These are phyloP conservation scores for Prunus mira DNA, from an alignment of 306 rosid genomes.

Conservation along the genomic window DNA sequence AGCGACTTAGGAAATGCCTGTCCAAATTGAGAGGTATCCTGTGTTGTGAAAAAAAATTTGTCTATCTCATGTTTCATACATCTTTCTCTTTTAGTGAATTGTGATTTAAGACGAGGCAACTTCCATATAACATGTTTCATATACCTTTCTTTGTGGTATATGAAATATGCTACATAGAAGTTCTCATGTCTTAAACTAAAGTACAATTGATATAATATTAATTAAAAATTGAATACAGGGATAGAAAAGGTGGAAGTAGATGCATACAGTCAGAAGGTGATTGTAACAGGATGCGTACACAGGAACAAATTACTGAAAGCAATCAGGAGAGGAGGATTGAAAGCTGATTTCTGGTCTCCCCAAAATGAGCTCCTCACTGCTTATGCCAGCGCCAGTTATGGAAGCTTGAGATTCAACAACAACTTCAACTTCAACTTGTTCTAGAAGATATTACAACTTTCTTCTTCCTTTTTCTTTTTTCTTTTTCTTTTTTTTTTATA, in stretches of 20 bases:
- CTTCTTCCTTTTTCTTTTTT: not conserved
- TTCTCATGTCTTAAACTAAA: too few relatives aligned
- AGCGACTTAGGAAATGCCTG: constrained; percentile 73
- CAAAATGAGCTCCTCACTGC: constrained; percentile 74
- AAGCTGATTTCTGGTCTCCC: constrained; percentile 91
- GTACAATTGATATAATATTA: not conserved
- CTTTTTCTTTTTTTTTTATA: not conserved
- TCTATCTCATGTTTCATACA: too few relatives aligned
- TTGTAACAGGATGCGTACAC: constrained; percentile 68
- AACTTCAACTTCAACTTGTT: constrained; percentile 59
- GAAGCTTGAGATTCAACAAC: constrained; percentile 44
- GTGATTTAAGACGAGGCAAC: too few relatives aligned
- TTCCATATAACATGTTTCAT: not conserved
- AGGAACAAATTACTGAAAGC: constrained; percentile 87
- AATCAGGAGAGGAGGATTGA: constrained; percentile 74
- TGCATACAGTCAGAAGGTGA: constrained; percentile 64
- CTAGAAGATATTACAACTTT: constrained; percentile 30
- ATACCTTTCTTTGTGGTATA: too few relatives aligned
- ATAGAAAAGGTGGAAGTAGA: constrained; percentile 93
- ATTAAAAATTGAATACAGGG: constrained; percentile 34
- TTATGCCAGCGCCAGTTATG: constrained; percentile 50
- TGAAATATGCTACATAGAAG: too few relatives aligned
- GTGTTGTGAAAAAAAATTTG: too few relatives aligned
- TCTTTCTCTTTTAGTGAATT: too few relatives aligned
- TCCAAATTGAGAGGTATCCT: constrained; percentile 63